Evolutionary conservation across 768 basidiomycete species (phyloP), one percentile per base, ranked within the genome.

Genomic region (Lactarius psammicola): DNA sequence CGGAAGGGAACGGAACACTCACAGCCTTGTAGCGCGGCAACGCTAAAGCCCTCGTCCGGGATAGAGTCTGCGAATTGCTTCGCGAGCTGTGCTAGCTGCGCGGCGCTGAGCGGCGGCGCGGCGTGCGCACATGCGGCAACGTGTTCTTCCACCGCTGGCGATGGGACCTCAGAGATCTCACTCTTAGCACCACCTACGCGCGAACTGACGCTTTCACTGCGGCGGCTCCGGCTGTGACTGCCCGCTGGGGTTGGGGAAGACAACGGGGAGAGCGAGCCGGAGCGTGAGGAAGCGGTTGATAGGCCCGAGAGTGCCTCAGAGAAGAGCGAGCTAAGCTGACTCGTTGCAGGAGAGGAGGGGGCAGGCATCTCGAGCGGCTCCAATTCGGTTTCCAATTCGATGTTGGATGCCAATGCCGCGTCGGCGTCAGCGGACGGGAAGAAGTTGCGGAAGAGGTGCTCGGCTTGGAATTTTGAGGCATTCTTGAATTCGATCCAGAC

Each of bases 401-500:
- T 64, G 51, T 74, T 69, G 8, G 71, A 67, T n/a, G 71, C 69
- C 49, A 71, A 67, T n/a, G 71, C 69, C 49, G 77, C 73, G n/a
- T 78, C 77, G 53, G 79, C 78, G 62, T 90, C 89, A 11, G 84
- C 80, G 18, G 85, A 89, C 0, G 92, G 92, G 87, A 94, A 94
- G 78, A 94, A 94, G 77, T 94, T 94, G 67, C 88, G 84, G 85
- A 93, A 94, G 49, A 94, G 81, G 26, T 85, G 86, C 75, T 94
- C 90, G 0, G 91, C 91, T 73, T 95, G 92, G 84, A 87, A 88
- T 69, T 87, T 87, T 66, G 86, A 88, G 38, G 94, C 89, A 67
- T 90, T 87, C 80, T 87, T 90, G 80, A 95, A 95, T 75, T 94
- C 90, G 55, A 95, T 83, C 87, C 91, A 92, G 9, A 96, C 90